Evolutionary conservation across 495 filamentous ascomycete genomes (phyloP).

Genomic region (Rostrohypoxylon terebratum): DNA sequence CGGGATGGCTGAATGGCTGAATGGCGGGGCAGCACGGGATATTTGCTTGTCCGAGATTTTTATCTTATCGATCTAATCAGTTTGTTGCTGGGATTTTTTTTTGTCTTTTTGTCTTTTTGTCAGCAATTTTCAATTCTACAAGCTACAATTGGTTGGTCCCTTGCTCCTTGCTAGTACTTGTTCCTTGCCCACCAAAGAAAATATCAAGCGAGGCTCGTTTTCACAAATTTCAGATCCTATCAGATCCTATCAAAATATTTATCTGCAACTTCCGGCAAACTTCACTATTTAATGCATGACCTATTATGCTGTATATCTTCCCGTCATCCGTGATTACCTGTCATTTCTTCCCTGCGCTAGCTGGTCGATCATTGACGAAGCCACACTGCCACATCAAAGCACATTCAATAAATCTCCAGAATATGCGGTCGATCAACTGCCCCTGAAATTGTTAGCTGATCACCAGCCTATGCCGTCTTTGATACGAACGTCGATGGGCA

Average conservation of each 20-base stretch:
- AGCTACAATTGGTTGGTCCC: constrained; percentile 19
- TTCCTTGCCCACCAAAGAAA: neutral
- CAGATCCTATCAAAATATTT: neutral
- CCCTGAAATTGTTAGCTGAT: constrained; percentile 28
- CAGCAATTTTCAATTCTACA: constrained; percentile 15
- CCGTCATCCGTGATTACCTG: neutral
- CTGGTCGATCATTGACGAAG: neutral
- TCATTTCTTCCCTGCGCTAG: constrained; percentile 10
- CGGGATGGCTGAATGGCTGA: neutral
- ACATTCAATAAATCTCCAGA: constrained; percentile 35
- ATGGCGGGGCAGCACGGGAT: constrained; percentile 16
- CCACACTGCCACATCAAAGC: neutral
- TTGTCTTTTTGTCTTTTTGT: neutral
- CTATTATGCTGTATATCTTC: neutral
- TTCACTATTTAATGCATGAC: neutral
- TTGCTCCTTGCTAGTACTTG: no score
- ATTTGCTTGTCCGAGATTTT: constrained; percentile 27
- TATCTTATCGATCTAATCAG: constrained; percentile 45
- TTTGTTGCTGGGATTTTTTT: neutral
- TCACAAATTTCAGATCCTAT: neutral
- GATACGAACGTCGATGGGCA: neutral
- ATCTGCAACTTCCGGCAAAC: neutral
- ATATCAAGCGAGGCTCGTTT: neutral
- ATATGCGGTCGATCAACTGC: constrained; percentile 32
- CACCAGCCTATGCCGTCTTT: constrained; percentile 17